Evolutionary conservation across 1,284 basidiomycete species (phyloP), one percentile per base, ranked within the genome.

Genomic region (Rhodotorula sp.): DNA sequence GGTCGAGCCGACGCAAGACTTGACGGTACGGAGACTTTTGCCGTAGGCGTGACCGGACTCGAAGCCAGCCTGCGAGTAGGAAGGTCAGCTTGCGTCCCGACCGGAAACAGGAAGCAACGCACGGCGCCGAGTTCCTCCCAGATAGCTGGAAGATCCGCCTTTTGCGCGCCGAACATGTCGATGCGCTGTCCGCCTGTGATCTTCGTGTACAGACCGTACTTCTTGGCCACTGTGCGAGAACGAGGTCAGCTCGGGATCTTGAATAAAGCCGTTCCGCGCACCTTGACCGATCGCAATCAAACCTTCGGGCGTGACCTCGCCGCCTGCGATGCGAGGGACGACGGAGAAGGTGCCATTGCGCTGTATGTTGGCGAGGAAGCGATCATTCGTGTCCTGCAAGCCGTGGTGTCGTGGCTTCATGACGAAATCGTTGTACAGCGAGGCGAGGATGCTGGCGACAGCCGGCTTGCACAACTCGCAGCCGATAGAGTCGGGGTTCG

Each of bases 41-140:
- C 88, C 89, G 78, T 90, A 91, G 1, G 87, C 89, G 75, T 90
- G 88, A 5, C 89, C 89, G 46, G 87, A 87, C 79, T 90, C 88
- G 75, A 90, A 88, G 1, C 65, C 64, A 13, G 28, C 46, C 58
- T 59, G 47, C 22, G 28, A 50, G 58, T 1, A 31, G 11, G 24
- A 26, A 34, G 24, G 34, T 56, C 34, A 56, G 54, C 15, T 48
- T 48, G 15, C 28, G 22, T 6, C 10, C 37, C 13, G 2, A 2
- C 11, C 22, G 20, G 37, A 24, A 44, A n/a, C 30, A 30, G 55
- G 6, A 86, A 18, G 8, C 22, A 20, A 34, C 58, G 58, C 34
- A 82, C 81, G 67, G 86, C 34, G 34, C 34, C 83, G 2, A 90
- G 83, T 73, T 86, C 85, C 70, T 86, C 86, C 89, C 89, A 91